Evolutionary conservation across 2,329 filamentous ascomycete genomes (phyloP).

Genomic region (Apiospora aurea): DNA sequence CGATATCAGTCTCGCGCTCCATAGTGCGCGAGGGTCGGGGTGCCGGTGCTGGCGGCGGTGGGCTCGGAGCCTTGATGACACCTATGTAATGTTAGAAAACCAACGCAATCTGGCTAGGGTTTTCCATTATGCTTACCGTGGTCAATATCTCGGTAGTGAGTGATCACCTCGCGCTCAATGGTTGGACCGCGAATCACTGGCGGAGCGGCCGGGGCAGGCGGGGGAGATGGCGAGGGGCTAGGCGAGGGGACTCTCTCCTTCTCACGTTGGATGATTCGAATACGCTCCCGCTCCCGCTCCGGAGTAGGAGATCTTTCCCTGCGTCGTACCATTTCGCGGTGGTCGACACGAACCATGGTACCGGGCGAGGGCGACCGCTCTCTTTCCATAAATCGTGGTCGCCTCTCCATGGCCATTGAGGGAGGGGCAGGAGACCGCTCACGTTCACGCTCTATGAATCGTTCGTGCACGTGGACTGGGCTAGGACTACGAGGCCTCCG

Average conservation of each 20-base stretch:
- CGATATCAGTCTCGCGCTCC: slow-evolving; percentile 66
- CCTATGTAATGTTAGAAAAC: slow-evolving; percentile 44
- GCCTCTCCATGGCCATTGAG: slow-evolving; percentile 43
- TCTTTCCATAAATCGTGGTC: slow-evolving; percentile 51
- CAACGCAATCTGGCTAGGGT: neutral
- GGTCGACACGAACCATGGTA: slow-evolving; percentile 36
- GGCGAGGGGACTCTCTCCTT: slow-evolving; percentile 53
- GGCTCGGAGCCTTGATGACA: slow-evolving; percentile 50
- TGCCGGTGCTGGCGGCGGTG: slow-evolving; percentile 57
- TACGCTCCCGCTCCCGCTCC: slow-evolving; percentile 53
- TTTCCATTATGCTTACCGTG: slow-evolving; percentile 67
- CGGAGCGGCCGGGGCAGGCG: slow-evolving; percentile 63
- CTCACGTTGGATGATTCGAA: slow-evolving; percentile 57
- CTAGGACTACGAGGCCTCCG: slow-evolving; percentile 53
- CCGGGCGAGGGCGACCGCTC: slow-evolving; percentile 45
- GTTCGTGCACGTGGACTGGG: slow-evolving; percentile 43
- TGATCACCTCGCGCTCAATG: slow-evolving; percentile 88
- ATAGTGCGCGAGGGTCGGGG: slow-evolving; percentile 56
- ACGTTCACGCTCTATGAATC: slow-evolving; percentile 53
- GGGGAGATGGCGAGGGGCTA: slow-evolving; percentile 59
- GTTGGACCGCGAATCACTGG: slow-evolving; percentile 76
- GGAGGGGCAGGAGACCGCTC: slow-evolving; percentile 50
- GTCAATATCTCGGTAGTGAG: slow-evolving; percentile 85
- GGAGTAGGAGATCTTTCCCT: slow-evolving; percentile 47
- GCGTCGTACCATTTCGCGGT: slow-evolving; percentile 38